Conservation (phyloP, 2,329 filamentous ascomycete species). For the Aureobasidium subglaciale region DNA sequence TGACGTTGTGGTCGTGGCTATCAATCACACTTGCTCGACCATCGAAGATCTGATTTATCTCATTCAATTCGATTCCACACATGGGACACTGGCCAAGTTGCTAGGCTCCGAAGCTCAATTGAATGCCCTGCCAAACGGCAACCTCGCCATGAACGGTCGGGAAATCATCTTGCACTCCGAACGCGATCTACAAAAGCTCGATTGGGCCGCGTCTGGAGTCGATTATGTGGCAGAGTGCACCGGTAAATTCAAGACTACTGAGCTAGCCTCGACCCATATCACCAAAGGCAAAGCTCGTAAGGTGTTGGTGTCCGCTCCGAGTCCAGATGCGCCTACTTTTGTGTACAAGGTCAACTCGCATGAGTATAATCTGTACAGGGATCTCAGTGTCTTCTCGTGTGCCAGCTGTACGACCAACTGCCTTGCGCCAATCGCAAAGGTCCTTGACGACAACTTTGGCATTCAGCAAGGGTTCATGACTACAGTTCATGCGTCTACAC, state of each 20-base stretch:
- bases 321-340: not conserved
- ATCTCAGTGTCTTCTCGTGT: not conserved
- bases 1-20: not conserved
- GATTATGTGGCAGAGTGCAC: not conserved
- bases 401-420: not conserved
- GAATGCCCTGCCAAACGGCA: not conserved
- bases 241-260: not conserved
- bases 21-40: not conserved
- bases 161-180: not conserved
- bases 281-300: not conserved
- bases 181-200: not conserved
- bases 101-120: not conserved
- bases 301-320: not conserved
- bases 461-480: not conserved
- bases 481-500: not conserved
- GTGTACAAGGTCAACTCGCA: not conserved
- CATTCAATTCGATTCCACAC: not conserved
- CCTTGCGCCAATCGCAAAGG: not conserved
- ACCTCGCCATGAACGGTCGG: not conserved
- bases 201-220: not conserved
- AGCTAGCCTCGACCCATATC: not conserved
- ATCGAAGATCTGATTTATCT: not conserved
- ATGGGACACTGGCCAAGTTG: not conserved
- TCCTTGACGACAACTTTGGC: not conserved
- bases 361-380: not conserved